These are phyloP conservation scores for Dryas octopetala DNA, from an alignment of 306 rosid species.

Conservation along the genomic window DNA sequence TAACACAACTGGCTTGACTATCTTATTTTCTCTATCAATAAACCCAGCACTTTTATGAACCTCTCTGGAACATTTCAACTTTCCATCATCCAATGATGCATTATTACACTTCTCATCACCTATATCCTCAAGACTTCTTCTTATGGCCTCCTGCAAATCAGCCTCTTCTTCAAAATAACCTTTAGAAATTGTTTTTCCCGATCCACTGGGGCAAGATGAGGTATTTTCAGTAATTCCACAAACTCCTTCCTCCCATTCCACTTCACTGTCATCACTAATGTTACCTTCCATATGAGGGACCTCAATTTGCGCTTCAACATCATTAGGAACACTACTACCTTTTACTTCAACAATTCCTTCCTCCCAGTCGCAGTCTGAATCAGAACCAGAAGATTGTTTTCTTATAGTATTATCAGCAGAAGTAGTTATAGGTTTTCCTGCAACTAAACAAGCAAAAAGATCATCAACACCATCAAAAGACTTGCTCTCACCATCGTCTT, in stretches of 20 bases:
- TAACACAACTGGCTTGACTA: constrained; percentile 20
- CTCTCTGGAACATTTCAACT: constrained; percentile 30
- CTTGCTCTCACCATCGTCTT: constrained; percentile 44
- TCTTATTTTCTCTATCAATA: constrained; percentile 23
- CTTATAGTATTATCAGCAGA: constrained; percentile 34
- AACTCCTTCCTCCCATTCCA: constrained; percentile 86
- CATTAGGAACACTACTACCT: constrained; percentile 27
- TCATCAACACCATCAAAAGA: constrained; percentile 58
- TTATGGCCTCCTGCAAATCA: constrained; percentile 80
- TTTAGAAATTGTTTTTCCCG: constrained; percentile 46
- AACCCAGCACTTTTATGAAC: constrained; percentile 22
- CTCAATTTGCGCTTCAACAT: constrained; percentile 26
- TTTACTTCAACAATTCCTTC: constrained; percentile 53
- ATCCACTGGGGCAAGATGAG: constrained; percentile 25
- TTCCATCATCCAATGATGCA: constrained; percentile 28
- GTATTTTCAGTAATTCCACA: constrained; percentile 45
- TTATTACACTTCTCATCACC: constrained; percentile 29
- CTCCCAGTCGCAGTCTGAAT: constrained; percentile 70
- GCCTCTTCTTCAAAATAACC: constrained; percentile 78
- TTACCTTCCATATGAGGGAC: constrained; percentile 29
- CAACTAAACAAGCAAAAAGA: constrained; percentile 69
- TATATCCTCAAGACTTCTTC: constrained; percentile 70
- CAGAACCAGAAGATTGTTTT: constrained; percentile 41
- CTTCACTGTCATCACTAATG: constrained; percentile 56
- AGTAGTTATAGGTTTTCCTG: constrained; percentile 45